Conservation (phyloP, 768 basidiomycete species). For the Mrakia blollopis region DNA sequence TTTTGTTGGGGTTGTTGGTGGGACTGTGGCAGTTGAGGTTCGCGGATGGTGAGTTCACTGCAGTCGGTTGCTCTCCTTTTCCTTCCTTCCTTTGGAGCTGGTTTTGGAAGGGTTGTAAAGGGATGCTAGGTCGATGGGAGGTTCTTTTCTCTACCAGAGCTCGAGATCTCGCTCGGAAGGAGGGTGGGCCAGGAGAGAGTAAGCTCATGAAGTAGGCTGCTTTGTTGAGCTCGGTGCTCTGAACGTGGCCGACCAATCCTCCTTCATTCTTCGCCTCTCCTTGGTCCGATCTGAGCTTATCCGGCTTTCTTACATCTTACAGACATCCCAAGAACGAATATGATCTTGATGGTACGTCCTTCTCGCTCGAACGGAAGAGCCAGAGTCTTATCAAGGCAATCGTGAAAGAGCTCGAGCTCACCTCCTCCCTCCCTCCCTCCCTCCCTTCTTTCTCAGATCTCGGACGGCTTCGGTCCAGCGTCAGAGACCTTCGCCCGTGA, state of each 20-base stretch:
- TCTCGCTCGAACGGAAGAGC: background rate
- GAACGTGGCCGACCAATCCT: background rate
- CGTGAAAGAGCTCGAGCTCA: background rate
- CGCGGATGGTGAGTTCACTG: background rate
- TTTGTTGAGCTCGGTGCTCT: background rate
- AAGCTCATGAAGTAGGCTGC: no score
- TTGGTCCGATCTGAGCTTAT: background rate
- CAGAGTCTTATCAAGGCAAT: background rate
- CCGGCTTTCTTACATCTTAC: background rate
- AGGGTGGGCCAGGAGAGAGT: no score
- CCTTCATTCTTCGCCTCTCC: background rate
- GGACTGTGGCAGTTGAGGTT: slow-evolving; percentile 12
- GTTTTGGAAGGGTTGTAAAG: background rate
- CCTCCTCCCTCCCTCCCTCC: background rate
- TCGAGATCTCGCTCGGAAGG: no score
- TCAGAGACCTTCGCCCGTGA: slow-evolving; percentile 26
- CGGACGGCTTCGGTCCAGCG: slow-evolving; percentile 28
- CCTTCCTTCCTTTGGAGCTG: background rate
- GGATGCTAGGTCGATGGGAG: no score
- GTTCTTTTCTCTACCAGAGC: no score
- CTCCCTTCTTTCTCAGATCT: background rate
- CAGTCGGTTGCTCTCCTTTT: background rate
- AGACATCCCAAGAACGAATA: slow-evolving; percentile 7
- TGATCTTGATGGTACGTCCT: slow-evolving; percentile 20
- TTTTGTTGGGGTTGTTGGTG: background rate